A percentile compares a stretch with the other conserved stretches of the same genome.
Evolutionary conservation across 768 basidiomycete species (phyloP).

Genomic region (Sporobolomyces pararoseus): DNA sequence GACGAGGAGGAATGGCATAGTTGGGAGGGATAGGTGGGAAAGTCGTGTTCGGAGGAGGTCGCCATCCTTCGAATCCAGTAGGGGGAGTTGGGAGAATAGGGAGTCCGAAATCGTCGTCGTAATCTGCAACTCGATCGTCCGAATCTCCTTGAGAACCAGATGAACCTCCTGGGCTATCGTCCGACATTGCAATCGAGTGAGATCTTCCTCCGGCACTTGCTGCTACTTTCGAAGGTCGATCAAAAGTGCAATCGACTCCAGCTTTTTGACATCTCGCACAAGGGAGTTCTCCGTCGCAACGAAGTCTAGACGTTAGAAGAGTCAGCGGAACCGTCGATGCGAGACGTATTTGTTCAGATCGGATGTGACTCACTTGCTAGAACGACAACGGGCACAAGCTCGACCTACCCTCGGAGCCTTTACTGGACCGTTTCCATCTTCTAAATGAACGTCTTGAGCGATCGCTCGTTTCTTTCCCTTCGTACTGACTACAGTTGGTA

Average conservation of each 20-base stretch:
- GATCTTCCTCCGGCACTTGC: slow-evolving; percentile 11
- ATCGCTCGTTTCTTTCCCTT: slow-evolving; percentile 37
- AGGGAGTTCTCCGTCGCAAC: slow-evolving; percentile 37
- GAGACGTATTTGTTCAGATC: too few species aligned
- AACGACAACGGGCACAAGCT: slow-evolving; percentile 34
- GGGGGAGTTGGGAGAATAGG: slow-evolving; percentile 31
- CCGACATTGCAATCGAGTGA: slow-evolving; percentile 20
- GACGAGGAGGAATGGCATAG: slow-evolving; percentile 3
- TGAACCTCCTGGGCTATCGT: slow-evolving; percentile 13
- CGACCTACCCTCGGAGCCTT: slow-evolving; percentile 34
- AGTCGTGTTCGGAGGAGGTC: slow-evolving; percentile 5
- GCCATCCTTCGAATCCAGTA: slow-evolving; percentile 5
- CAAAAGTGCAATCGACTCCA: slow-evolving; percentile 38
- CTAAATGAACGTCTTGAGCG: slow-evolving; percentile 10
- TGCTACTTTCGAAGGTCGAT: slow-evolving; percentile 28
- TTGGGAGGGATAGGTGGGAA: slow-evolving; percentile 19
- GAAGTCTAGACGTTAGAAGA: slow-evolving; percentile 9
- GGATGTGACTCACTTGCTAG: slow-evolving; percentile 33
- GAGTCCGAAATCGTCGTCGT: slow-evolving; percentile 30
- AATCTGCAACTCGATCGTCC: slow-evolving; percentile 22
- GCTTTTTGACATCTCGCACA: slow-evolving; percentile 39
- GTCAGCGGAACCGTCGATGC: too few species aligned
- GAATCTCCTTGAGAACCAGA: slow-evolving; percentile 23
- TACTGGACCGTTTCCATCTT: slow-evolving; percentile 24
- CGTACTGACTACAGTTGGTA: neutral